A percentile compares a stretch with the other conserved stretches of the same genome.
Evolutionary conservation across 352 stramenopile genomes (phyloP).

Genomic region (Blastocystis hominis): DNA sequence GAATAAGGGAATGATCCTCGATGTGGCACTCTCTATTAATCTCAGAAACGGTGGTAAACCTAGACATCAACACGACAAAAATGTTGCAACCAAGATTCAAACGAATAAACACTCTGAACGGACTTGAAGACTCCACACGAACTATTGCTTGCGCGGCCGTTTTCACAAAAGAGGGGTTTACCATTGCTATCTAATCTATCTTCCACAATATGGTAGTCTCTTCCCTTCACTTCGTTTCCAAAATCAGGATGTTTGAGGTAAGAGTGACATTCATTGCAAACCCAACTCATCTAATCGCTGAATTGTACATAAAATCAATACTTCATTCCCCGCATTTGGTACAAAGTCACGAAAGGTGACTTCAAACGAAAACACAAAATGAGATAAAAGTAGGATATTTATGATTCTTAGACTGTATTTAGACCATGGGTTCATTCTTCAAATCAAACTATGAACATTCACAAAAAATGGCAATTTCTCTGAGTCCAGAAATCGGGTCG

Average conservation of each 20-base stretch:
- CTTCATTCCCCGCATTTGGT: background rate
- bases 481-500: background rate
- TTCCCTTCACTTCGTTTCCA: background rate
- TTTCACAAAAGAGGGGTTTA: constrained; percentile 20
- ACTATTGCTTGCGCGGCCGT: background rate
- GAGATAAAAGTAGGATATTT: background rate
- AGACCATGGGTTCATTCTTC: background rate
- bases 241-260: constrained; percentile 11
- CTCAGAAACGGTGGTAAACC: constrained; percentile 5
- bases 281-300: background rate
- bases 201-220: background rate
- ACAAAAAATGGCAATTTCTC: background rate
- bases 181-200: background rate
- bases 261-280: background rate
- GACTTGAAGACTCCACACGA: background rate
- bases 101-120: background rate
- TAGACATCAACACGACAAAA: background rate
- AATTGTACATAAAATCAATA: background rate
- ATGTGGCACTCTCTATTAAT: constrained; percentile 13
- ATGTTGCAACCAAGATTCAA: background rate
- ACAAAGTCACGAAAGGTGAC: constrained; percentile 36
- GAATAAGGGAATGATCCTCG: background rate
- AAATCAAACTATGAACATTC: background rate
- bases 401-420: background rate
- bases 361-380: background rate